Percentiles rank a stretch among this genome's conserved stretches.
Evolutionary conservation across 208 protist genomes (phyloP).

Genomic region (Angomonas ambiguus): DNA sequence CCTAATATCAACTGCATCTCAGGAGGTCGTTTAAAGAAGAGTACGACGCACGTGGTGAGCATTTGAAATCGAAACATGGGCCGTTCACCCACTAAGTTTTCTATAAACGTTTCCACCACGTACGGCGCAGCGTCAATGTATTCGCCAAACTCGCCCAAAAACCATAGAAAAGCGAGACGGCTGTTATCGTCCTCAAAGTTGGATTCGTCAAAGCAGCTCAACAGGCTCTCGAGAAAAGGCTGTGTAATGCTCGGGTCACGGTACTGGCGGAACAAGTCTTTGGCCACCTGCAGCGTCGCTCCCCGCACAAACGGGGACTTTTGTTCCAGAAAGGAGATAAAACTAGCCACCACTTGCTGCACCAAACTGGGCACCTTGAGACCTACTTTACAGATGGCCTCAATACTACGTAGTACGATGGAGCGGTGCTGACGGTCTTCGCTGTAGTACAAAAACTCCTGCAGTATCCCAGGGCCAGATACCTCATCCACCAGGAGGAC

Average conservation of each 20-base stretch:
- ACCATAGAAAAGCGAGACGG: conserved; percentile 70
- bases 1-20: conserved; percentile 89
- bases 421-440: conserved; percentile 24
- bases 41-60: conserved; percentile 76
- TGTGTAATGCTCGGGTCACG: conserved; percentile 34
- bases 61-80: conserved; percentile 75
- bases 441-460: conserved; percentile 70
- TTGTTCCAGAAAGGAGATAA: conserved; percentile 61
- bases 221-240: conserved; percentile 39
- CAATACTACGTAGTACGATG: conserved; percentile 22
- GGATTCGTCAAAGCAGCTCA: conserved; percentile 34
- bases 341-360: conserved; percentile 20
- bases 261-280: conserved; percentile 78
- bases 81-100: conserved; percentile 31
- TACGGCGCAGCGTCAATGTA: conserved; percentile 89
- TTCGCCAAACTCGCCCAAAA: conserved; percentile 89
- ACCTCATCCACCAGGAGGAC: conserved; percentile 34
- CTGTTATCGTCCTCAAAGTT: conserved; percentile 53
- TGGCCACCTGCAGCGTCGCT: conserved; percentile 62
- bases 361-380: conserved; percentile 20
- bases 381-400: conserved; percentile 30
- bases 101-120: conserved; percentile 76
- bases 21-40: conserved; percentile 92
- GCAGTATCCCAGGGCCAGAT: conserved; percentile 56
- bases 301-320: conserved; percentile 46